Evolutionary conservation across 2,329 filamentous ascomycete species (phyloP).

Genomic region (Huntiella decipiens): DNA sequence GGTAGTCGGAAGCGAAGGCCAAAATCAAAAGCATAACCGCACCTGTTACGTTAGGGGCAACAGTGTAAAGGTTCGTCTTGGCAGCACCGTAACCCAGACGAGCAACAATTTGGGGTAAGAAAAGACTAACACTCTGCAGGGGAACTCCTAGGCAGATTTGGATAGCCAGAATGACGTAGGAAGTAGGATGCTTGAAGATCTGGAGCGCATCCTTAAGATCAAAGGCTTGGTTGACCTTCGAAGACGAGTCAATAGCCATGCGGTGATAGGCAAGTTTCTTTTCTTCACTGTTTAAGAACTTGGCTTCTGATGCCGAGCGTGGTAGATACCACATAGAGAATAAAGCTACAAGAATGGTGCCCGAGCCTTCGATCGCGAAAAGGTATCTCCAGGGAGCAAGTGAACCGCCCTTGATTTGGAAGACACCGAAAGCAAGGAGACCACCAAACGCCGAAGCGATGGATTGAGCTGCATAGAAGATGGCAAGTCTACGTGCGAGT

Average conservation of each 20-base stretch:
- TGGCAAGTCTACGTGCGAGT: constrained; percentile 28
- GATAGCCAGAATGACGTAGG: constrained; percentile 31
- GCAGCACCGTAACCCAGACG: constrained; percentile 29
- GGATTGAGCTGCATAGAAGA: constrained; percentile 60
- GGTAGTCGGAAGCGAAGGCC: constrained; percentile 50
- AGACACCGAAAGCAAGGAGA: constrained; percentile 28
- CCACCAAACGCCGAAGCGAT: constrained; percentile 44
- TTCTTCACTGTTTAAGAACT: constrained; percentile 46
- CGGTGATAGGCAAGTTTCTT: constrained; percentile 50
- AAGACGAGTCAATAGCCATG: constrained; percentile 58
- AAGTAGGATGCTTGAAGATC: constrained; percentile 31
- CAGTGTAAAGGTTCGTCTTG: constrained; percentile 61
- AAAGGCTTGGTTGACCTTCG: constrained; percentile 35
- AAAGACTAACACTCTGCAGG: constrained; percentile 33
- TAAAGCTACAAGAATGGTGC: constrained; percentile 40
- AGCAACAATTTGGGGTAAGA: constrained; percentile 35
- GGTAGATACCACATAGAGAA: constrained; percentile 56
- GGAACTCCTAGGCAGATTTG: constrained; percentile 42
- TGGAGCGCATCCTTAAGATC: constrained; percentile 29
- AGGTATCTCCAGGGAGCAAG: constrained; percentile 29
- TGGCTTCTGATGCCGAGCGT: constrained; percentile 40
- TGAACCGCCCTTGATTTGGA: constrained; percentile 24
- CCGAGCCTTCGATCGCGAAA: constrained; percentile 34
- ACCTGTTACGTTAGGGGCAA: constrained; percentile 60
- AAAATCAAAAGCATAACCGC: constrained; percentile 53